These are phyloP conservation scores for Xylaria sp. DNA, from an alignment of 2,329 filamentous ascomycete species.

Conservation along the genomic window DNA sequence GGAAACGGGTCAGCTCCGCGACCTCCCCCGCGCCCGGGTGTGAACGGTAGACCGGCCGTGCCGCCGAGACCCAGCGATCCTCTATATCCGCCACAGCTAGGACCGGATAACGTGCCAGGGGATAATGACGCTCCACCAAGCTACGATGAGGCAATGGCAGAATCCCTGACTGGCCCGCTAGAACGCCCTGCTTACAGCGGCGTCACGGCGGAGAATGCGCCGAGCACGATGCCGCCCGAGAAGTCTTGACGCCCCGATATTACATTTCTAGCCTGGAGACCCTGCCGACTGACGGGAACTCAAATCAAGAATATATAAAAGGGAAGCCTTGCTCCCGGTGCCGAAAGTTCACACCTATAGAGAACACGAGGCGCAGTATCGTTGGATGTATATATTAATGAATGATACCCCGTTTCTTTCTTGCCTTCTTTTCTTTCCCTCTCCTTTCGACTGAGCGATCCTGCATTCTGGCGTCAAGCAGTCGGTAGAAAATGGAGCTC, in stretches of 20 bases:
- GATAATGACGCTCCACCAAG: slow-evolving; percentile 89
- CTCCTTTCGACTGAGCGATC: not conserved
- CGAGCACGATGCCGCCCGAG: slow-evolving; percentile 57
- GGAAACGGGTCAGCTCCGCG: slow-evolving; percentile 48
- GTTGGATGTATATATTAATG: slow-evolving; percentile 20
- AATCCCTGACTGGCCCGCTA: slow-evolving; percentile 72
- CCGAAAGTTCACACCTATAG: not conserved
- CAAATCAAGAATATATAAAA: not conserved
- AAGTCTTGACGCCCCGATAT: slow-evolving; percentile 37
- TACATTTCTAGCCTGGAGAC: not conserved
- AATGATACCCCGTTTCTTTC: slow-evolving; percentile 40
- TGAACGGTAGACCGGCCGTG: slow-evolving; percentile 33
- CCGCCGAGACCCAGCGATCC: slow-evolving; percentile 56
- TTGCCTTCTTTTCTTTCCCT: slow-evolving; percentile 9
- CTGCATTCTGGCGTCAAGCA: not conserved
- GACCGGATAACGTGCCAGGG: slow-evolving; percentile 55
- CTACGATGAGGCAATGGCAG: slow-evolving; percentile 92
- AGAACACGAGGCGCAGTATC: not conserved
- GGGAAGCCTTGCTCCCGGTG: not conserved
- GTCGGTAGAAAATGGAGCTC: not conserved
- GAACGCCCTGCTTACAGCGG: slow-evolving; percentile 76
- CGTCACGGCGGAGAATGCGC: slow-evolving; percentile 70
- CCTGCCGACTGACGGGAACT: not conserved
- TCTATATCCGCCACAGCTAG: slow-evolving; percentile 69
- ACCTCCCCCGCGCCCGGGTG: slow-evolving; percentile 54